A percentile compares a stretch with the other conserved stretches of the same genome.
Conservation (phyloP, 345 rosid genomes). For the Crucihimalaya himalaica region DNA sequence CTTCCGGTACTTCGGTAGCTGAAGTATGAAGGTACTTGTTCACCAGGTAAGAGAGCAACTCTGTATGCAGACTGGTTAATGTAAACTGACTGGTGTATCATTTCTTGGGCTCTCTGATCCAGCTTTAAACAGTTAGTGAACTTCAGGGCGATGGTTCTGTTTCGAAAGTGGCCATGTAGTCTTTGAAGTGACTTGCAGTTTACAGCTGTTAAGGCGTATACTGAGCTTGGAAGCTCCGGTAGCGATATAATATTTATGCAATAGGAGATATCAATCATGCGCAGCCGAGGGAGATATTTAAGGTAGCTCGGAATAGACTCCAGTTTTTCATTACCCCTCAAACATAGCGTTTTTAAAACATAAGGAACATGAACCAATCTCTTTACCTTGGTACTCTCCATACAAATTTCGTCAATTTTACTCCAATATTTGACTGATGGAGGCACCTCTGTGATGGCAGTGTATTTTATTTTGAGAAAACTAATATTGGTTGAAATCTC, state of each 20-base stretch:
- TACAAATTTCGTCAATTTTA: neutral
- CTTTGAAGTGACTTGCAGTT: neutral
- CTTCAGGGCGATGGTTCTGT: neutral
- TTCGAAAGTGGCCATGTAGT: neutral
- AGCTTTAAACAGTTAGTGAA: neutral
- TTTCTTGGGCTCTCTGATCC: neutral
- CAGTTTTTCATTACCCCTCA: neutral
- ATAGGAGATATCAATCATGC: neutral
- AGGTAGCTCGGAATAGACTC: neutral
- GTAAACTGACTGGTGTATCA: neutral
- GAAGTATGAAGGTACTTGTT: neutral
- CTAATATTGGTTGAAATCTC: neutral
- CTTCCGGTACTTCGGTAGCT: neutral
- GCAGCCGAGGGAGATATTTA: neutral
- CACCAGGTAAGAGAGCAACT: neutral
- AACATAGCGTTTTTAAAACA: neutral
- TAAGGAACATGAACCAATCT: neutral
- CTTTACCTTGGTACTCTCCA: neutral
- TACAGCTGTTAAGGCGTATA: neutral
- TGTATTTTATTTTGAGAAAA: neutral
- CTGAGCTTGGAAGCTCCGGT: neutral
- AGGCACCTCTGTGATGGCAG: neutral
- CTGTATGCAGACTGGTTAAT: neutral
- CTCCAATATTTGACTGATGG: neutral
- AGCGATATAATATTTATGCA: neutral